Evolutionary conservation across 805 yeast genomes (phyloP), one percentile per base, ranked within the genome.

Genomic region (Yamadazyma phyllophila): DNA sequence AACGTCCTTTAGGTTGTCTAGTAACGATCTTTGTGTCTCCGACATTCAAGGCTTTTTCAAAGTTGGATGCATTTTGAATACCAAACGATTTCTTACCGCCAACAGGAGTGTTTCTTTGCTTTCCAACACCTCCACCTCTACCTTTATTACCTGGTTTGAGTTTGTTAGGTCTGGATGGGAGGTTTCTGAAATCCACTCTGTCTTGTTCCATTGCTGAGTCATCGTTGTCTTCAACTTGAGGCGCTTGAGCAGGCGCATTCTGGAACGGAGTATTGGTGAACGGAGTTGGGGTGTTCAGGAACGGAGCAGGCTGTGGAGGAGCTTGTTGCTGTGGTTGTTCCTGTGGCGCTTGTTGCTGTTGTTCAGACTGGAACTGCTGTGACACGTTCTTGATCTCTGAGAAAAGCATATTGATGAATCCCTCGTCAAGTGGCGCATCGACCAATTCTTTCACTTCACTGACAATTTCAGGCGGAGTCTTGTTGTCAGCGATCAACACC

Each of bases 401-500:
- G 52, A 78, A 82, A 1, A 85, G 77, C 17, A 74, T 69, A 43
- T 76, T 74, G 12, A 85, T 75, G 46, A 85, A 83, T 9, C 63
- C 70, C 39, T 69, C 74, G 48, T 81, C 75, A n/a, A 84, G 78
- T 6, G 78, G 79, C 3, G 78, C 76, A 44, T 83, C 85, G 50
- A 84, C 81, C 41, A 85, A 66, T 36, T 79, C 76, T 30, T 78
- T 69, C 26, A 87, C 72, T 57, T 86, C 94, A 14, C 65, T 66
- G 14, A 77, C 74, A 30, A 85, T 82, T 43, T 82, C 85, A 13
- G 70, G 73, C 10, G 83, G 77, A 5, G 80, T 67, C 56, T 83
- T 81, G 54, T 83, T 82, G 53, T 83, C 84, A 11, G 83, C 82
- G 49, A 86, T 83, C 61, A 86, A 69, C 36, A 85, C 76, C n/a